phyloP scores from a whole-genome alignment of 345 rosid species.

The Pugionium cornutum region DNA sequence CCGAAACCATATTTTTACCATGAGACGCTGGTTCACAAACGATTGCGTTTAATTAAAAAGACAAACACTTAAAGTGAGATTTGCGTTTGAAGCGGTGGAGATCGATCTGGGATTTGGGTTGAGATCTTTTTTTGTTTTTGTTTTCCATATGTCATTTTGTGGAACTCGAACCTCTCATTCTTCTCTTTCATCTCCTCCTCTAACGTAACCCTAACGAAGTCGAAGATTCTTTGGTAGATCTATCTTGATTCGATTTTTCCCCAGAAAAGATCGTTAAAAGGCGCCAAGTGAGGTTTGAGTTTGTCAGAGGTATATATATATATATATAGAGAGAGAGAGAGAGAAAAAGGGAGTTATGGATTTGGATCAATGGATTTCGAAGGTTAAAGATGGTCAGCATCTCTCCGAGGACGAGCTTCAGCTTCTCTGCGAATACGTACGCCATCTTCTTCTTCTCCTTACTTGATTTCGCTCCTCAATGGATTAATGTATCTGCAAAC shows the following conservation, averaged over 20 bases:
- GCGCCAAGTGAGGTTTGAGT: neutral
- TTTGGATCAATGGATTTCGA: constrained; percentile 96
- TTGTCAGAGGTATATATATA: neutral
- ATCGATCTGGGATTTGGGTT: constrained; percentile 29
- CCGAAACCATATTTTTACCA: neutral
- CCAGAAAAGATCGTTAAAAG: constrained; percentile 5
- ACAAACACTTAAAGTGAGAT: constrained; percentile 11
- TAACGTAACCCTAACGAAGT: constrained; percentile 39
- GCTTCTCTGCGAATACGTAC: constrained; percentile 95
- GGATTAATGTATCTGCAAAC: neutral
- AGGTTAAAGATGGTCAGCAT: constrained; percentile 95
- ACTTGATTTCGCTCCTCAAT: constrained; percentile 19
- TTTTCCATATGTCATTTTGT: constrained; percentile 26
- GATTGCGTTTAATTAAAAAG: constrained; percentile 8
- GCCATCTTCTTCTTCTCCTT: constrained; percentile 11
- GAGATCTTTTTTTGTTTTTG: constrained; percentile 11
- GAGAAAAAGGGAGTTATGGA: constrained; percentile 57
- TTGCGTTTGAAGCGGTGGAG: constrained; percentile 39
- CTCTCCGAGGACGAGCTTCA: constrained; percentile 95
- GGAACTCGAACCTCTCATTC: constrained; percentile 34
- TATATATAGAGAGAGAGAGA: neutral
- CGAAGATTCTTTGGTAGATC: constrained; percentile 34
- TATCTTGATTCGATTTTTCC: constrained; percentile 26
- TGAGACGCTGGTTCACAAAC: neutral
- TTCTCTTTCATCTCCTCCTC: constrained; percentile 28